Percentiles rank a stretch among this genome's conserved stretches.
Evolutionary conservation across 2,329 filamentous ascomycete genomes (phyloP).

Genomic region (Epichloe gansuensis): DNA sequence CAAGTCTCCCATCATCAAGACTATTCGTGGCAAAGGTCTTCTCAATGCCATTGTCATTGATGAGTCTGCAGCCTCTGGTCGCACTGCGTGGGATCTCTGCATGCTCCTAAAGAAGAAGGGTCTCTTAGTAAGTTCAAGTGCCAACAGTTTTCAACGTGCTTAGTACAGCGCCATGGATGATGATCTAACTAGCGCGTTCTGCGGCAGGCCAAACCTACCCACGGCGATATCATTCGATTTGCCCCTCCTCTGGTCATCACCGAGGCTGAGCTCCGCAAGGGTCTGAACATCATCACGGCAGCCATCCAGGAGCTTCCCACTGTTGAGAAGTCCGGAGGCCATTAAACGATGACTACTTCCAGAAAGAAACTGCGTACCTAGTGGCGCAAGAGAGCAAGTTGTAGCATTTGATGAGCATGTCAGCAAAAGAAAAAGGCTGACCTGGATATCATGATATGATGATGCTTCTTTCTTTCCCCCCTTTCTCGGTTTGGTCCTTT

Average conservation of each 20-base stretch:
- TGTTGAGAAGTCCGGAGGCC: constrained; percentile 24
- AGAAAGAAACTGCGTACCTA: neutral
- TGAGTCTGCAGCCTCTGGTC: constrained; percentile 70
- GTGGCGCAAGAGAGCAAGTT: constrained; percentile 13
- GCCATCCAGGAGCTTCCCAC: constrained; percentile 70
- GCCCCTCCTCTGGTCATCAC: constrained; percentile 94
- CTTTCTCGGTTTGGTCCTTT: neutral
- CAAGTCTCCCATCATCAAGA: constrained; percentile 66
- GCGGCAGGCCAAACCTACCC: constrained; percentile 83
- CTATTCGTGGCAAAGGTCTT: constrained; percentile 81
- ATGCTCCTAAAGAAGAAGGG: constrained; percentile 93
- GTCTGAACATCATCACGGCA: constrained; percentile 67
- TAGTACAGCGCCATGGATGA: neutral
- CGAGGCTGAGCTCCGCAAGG: constrained; percentile 68
- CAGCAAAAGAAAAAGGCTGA: neutral
- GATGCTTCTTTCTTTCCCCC: neutral
- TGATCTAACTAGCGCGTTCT: neutral
- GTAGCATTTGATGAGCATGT: constrained; percentile 9
- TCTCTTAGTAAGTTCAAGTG: constrained; percentile 52
- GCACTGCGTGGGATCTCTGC: constrained; percentile 92
- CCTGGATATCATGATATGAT: neutral
- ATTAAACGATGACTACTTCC: constrained; percentile 15
- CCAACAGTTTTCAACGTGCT: neutral
- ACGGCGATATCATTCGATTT: constrained; percentile 95
- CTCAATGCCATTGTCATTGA: constrained; percentile 96